phyloP scores from a whole-genome alignment of 306 rosid genomes.

The Inga leiocalycina region DNA sequence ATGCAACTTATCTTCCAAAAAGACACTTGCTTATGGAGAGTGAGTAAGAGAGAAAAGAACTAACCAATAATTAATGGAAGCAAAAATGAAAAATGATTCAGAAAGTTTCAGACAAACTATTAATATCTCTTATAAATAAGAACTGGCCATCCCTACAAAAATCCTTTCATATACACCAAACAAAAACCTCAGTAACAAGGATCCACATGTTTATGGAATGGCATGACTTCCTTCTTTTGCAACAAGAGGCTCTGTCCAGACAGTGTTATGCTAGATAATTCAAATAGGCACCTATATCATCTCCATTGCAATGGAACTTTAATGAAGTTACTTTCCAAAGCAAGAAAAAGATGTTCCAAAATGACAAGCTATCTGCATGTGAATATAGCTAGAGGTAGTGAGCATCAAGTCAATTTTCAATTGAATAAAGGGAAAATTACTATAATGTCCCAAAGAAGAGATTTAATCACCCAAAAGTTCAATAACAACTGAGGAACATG shows the following conservation, averaged over 20 bases:
- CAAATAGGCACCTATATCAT: background rate
- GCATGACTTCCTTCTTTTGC: background rate
- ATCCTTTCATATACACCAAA: background rate
- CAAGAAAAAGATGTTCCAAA: background rate
- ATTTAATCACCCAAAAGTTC: too few species aligned
- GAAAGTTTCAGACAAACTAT: too few species aligned
- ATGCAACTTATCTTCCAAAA: too few species aligned
- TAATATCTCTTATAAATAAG: too few species aligned
- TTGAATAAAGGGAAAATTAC: background rate
- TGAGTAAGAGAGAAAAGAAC: too few species aligned
- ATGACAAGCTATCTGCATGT: background rate
- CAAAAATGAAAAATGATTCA: too few species aligned
- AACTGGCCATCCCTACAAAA: too few species aligned
- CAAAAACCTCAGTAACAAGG: background rate
- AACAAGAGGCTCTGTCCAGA: background rate
- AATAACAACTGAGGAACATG: too few species aligned
- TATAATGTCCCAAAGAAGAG: too few species aligned
- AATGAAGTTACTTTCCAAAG: background rate
- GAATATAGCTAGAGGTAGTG: background rate
- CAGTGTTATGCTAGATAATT: background rate
- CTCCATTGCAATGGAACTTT: background rate
- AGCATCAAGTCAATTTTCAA: background rate
- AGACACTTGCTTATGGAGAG: too few species aligned
- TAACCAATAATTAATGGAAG: too few species aligned
- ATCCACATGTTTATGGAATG: background rate